Percentiles rank a stretch among this genome's conserved stretches.
Evolutionary conservation across 345 rosid species (phyloP).

Genomic region (Arabidopsis suecica): DNA sequence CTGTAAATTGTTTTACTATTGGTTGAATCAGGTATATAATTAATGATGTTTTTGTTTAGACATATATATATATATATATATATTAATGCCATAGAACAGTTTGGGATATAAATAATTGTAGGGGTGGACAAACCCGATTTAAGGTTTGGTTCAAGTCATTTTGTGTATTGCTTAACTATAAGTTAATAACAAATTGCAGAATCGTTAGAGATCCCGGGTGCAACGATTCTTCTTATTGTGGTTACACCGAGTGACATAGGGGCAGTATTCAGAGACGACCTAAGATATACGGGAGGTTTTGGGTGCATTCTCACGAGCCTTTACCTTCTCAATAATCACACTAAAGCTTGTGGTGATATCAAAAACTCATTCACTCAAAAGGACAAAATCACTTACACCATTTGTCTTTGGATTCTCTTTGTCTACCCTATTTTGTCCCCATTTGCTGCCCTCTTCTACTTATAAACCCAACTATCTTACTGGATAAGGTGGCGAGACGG

Average conservation of each 20-base stretch:
- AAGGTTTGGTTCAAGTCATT: background rate
- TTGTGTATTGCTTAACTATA: background rate
- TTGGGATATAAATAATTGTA: too few species aligned
- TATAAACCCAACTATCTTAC: background rate
- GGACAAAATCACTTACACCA: conserved; percentile 69
- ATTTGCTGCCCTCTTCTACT: too few species aligned
- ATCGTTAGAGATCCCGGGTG: conserved; percentile 67
- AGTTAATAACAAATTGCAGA: conserved; percentile 44
- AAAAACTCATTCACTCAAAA: conserved; percentile 69
- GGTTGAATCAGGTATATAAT: too few species aligned
- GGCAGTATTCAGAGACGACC: conserved; percentile 46
- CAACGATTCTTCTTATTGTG: conserved; percentile 62
- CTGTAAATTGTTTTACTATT: too few species aligned
- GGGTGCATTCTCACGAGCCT: conserved; percentile 55
- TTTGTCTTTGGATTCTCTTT: conserved; percentile 65
- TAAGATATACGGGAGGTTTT: conserved; percentile 14
- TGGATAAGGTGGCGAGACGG: background rate
- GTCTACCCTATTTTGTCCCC: conserved; percentile 46
- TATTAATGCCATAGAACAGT: too few species aligned
- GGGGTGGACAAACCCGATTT: too few species aligned
- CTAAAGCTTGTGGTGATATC: conserved; percentile 78
- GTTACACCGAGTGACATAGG: conserved; percentile 62
- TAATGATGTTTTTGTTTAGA: too few species aligned
- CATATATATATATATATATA: too few species aligned
- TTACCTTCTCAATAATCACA: conserved; percentile 69